Base-by-base conservation (phyloP, 2,329 filamentous ascomycete genomes). In the Trichoderma breve region DNA sequence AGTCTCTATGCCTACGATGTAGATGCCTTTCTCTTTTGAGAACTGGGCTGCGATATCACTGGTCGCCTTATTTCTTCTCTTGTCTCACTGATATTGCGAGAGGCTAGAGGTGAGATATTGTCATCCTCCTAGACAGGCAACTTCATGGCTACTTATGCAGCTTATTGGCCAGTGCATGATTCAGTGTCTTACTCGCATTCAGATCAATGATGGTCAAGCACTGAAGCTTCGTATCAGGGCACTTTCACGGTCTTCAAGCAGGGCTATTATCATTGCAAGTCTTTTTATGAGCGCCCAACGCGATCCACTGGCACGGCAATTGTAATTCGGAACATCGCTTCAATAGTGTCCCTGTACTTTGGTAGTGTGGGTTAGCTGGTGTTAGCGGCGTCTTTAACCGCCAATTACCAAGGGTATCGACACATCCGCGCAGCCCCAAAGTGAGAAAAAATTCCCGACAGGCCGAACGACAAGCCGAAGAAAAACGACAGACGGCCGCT, bases 401-500 rank as follows among this genome's bases (percentile, higher is more conserved):
- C 24, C 34, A 60, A 15, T 14, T 24, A 26, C 34, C 26, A 61
- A 51, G 18, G 7, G 18, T 47, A 7, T 34, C 28, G 12, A 34
- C 60, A 30, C 55, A 60, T 51, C 36, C 55, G n/a, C 28, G 4
- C n/a, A 67, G 63, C 47, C 32, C n/a, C 34, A 36, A 64, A 6
- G 21, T 9, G 26, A 24, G 32, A 5, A n/a, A 60, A 60, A 60
- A 34, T 34, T 3, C 55, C 66, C 66, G 66, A 69, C 55, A 69
- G 26, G 55, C 66, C 66, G 66, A 69, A 51, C 34, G 34, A 36
- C 34, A 36, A 36, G 34, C 34, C 34, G 34, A 8, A 15, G 26
- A 5, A 51, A 69, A 69, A 61, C 66, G 66, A 69, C 66, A 69
- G 36, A 69, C 43, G 55, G n/a, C 34, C n/a, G 36, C 28, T 61